Base-by-base conservation (phyloP, 192 early-diverging fungal species). In the Tieghemiomyces parasiticus region DNA sequence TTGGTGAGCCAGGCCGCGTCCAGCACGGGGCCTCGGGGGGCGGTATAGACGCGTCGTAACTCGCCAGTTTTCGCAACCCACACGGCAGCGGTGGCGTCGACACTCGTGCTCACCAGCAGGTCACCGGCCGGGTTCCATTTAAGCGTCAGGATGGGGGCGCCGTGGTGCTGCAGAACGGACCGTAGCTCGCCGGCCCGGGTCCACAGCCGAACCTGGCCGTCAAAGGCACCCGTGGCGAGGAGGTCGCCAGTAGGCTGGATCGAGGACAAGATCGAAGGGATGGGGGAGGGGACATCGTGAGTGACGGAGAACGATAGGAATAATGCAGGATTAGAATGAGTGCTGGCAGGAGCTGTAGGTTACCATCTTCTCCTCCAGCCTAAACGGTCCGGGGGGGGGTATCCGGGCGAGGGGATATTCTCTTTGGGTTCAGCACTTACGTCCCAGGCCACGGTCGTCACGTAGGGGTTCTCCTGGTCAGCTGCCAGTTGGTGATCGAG, bases 1-100 rank as follows among this genome's bases (percentile, higher is more conserved):
- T 89, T 80, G 63, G 90, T 86, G 59, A 78, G 71, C 91, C 91
- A 93, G 61, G 86, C 91, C 14, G 86, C 81, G 67, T 90, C 86
- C 35, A 90, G 64, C n/a, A 82, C 74, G 10, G 78, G 78, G 24
- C 65, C 81, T 14, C 28, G 19, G 22, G 20, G 50, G 28, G 22
- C 25, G n/a, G 50, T 28, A 13, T 26, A 28, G 22, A 20, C 25
- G 2, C n/a, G n/a, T 52, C 29, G 50, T 25, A 71, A 63, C 14
- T 88, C 78, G 20, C 85, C 88, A 10, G 80, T 85, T 0, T 65
- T 65, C 13, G 80, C 75, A 63, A 91, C 82, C 91, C 89, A 93
- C 2, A 93, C 78, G 46, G 88, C 73, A 0, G 81, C 83, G 1
- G 78, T 85, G 24, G 78, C 76, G 61, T 93, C 91, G 29, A 81